phyloP scores from a whole-genome alignment of 2,329 filamentous ascomycete species.

The Botrytis paeoniae region DNA sequence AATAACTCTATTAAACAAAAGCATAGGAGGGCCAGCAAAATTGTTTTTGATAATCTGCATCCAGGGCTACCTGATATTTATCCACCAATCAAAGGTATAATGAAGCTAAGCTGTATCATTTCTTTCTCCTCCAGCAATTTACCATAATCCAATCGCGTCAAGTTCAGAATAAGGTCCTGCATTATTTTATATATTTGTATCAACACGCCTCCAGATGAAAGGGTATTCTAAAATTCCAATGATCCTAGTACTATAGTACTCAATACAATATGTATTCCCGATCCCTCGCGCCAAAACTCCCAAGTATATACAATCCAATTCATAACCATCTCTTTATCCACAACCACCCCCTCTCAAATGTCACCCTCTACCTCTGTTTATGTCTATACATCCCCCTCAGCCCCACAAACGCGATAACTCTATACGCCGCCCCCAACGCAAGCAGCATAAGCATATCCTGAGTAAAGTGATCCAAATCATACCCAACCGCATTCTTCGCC shows the following conservation, averaged over 20 bases:
- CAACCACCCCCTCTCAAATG: not conserved
- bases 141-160: not conserved
- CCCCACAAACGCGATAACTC: slow-evolving; percentile 46
- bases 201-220: not conserved
- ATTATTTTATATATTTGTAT: not conserved
- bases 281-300: not conserved
- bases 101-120: not conserved
- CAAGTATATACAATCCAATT: not conserved
- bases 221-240: not conserved
- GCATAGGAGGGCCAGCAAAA: too few species aligned
- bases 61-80: too few species aligned
- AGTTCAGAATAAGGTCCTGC: not conserved
- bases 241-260: not conserved
- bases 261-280: not conserved
- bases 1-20: not conserved
- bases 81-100: accelerated
- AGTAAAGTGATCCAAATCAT: slow-evolving; percentile 44
- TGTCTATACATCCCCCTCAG: slow-evolving; percentile 35
- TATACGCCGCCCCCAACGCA: slow-evolving; percentile 22
- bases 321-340: not conserved
- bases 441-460: slow-evolving; percentile 47
- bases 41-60: not conserved
- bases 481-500: slow-evolving; percentile 46
- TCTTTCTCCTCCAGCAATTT: not conserved
- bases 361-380: slow-evolving; percentile 28